Base-by-base conservation (phyloP, 306 rosid species). In the Inga oerstediana region DNA sequence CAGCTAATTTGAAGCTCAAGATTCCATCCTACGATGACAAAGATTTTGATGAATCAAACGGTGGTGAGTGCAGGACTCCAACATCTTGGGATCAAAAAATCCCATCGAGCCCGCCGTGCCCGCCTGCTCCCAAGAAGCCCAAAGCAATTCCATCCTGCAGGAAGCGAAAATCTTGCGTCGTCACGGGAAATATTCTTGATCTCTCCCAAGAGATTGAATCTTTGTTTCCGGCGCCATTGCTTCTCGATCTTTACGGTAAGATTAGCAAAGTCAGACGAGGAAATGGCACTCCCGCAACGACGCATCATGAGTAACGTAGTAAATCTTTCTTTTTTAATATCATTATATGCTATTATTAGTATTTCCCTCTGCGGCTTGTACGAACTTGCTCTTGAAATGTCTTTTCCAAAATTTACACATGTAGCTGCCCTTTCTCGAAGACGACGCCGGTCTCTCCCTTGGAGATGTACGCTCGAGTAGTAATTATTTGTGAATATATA, bases 21-120 rank as follows among this genome's bases (percentile, higher is more conserved):
- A 67, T 83, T 69, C 87, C 90, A 22, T 45, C 81, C 76, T 66
- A 66, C 62, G 16, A 67, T 43, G 37, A 37, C 14, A 46, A 15
- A 30, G 87, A 81, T 0, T 3, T 62, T 27, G 81, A 80, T 9
- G 74, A 67, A 1, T 30, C 22, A 4, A 22, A 72, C 2, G 91
- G 88, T 2, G 97, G 90, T 2, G 97, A 90, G 48, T 82, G 89
- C 82, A 86, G 81, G 82, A 94, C 98, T 85, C 98, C 97, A 4
- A 92, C 97, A 0, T 81, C 92, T 44, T 58, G 49, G 44, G 98
- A 89, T 27, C 86, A 84, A 44, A 89, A 78, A 59, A 91, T 88
- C 75, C 92, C 87, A 3, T 66, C 24, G 58, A 22, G 8, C 52
- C 85, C 74, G 11, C 74, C 72, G 51, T 94, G 97, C 48, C 98